Conservation (phyloP, 352 stramenopile species). For the Phytophthora tentaculata region DNA sequence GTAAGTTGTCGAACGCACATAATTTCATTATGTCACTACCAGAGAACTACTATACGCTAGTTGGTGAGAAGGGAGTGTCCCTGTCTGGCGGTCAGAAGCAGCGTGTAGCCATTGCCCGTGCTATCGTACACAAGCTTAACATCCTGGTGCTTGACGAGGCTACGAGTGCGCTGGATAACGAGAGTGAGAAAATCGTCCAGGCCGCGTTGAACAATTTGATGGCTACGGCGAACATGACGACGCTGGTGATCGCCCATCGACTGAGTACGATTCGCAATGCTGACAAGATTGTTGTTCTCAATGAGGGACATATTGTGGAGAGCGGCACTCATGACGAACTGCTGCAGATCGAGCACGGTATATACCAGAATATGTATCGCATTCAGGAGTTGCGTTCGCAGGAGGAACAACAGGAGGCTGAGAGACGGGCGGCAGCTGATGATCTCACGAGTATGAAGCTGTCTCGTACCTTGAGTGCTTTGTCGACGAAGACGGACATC, state of each 20-base stretch:
- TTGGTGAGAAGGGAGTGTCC: constrained; percentile 66
- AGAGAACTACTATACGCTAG: constrained; percentile 81
- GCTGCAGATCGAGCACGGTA: constrained; percentile 29
- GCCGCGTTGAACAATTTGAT: constrained; percentile 30
- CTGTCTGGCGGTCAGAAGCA: constrained; percentile 76
- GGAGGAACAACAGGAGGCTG: constrained; percentile 5
- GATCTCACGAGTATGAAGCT: constrained; percentile 20
- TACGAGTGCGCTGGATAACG: constrained; percentile 53
- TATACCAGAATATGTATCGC: constrained; percentile 33
- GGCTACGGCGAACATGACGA: constrained; percentile 34
- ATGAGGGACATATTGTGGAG: constrained; percentile 54
- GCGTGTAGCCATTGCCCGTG: constrained; percentile 65
- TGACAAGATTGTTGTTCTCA: constrained; percentile 57
- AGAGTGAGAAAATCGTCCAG: constrained; percentile 47
- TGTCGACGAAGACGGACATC: constrained; percentile 29
- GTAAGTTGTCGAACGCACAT: constrained; percentile 51
- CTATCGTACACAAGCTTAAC: constrained; percentile 51
- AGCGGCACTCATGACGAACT: constrained; percentile 46
- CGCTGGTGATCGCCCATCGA: constrained; percentile 52
- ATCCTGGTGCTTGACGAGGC: constrained; percentile 70
- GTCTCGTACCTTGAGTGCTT: constrained; percentile 13
- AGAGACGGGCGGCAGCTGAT: constrained; percentile 14
- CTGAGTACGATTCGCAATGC: constrained; percentile 55
- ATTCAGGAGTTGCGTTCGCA: constrained; percentile 31
- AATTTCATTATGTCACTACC: constrained; percentile 76